Evolutionary conservation across 228 moss, liverwort and hornwort species (phyloP).

Genomic region (Sphagnum magellanicum): DNA sequence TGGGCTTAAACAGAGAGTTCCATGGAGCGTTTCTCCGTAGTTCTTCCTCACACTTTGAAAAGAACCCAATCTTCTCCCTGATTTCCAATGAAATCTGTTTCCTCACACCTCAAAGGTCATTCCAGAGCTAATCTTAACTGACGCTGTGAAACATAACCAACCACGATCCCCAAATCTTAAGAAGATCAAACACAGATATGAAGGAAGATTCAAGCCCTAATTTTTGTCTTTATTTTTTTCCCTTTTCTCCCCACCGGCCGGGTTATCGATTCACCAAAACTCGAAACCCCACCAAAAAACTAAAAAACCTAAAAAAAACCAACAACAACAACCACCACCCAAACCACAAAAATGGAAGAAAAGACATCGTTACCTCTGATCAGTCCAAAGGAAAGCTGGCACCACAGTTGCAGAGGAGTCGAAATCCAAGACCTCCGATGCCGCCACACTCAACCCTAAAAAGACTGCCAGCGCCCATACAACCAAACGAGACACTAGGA

Average conservation of each 20-base stretch:
- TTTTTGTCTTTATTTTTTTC: background rate
- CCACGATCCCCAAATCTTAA: no score
- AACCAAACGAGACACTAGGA: background rate
- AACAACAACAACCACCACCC: background rate
- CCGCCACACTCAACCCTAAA: background rate
- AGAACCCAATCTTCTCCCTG: background rate
- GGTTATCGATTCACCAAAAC: background rate
- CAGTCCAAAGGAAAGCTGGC: constrained; percentile 8
- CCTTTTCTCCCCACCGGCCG: background rate
- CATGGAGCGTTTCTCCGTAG: background rate
- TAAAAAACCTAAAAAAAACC: no score
- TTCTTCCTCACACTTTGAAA: background rate
- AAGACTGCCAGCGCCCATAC: constrained; percentile 3
- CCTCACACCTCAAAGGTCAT: no score
- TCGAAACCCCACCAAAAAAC: background rate
- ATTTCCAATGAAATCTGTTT: no score
- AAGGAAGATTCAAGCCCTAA: no score
- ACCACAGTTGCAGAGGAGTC: constrained; percentile 2
- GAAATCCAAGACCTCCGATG: background rate
- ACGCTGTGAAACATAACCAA: no score
- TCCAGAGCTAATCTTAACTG: no score
- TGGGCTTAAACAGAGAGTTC: no score
- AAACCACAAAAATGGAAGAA: background rate
- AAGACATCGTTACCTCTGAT: constrained; percentile 2
- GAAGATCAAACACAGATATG: no score